Evolutionary conservation across 176 grass and related monocot species (phyloP).

Genomic region (Guadua angustifolia): DNA sequence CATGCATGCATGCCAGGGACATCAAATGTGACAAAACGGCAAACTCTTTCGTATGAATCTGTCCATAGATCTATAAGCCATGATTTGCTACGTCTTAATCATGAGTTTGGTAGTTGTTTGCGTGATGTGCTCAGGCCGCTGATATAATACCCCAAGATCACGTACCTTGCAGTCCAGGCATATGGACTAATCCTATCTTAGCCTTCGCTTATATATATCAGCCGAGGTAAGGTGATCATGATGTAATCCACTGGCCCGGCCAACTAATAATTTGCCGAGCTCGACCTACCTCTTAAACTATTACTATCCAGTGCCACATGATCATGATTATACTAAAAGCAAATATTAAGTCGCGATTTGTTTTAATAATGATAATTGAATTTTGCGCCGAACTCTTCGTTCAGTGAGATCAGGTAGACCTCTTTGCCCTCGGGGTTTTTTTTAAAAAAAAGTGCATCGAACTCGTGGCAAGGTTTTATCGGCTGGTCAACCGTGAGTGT

Average conservation of each 20-base stretch:
- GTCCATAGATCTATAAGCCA: neutral
- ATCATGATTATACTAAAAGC: neutral
- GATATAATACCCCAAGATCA: slow-evolving; percentile 34
- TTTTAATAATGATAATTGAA: neutral
- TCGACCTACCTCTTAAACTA: too few species aligned
- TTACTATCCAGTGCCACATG: too few species aligned
- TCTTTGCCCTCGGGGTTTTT: neutral
- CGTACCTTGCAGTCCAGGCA: slow-evolving; percentile 52
- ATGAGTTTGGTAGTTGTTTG: slow-evolving; percentile 18
- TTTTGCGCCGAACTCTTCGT: neutral
- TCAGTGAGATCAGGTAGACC: too few species aligned
- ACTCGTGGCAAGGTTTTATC: neutral
- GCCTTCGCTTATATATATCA: neutral
- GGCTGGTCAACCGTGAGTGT: neutral
- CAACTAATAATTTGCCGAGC: too few species aligned
- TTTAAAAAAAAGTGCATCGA: neutral
- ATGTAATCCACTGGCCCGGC: too few species aligned
- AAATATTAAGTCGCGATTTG: neutral
- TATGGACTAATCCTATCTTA: slow-evolving; percentile 21
- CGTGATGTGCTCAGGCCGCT: neutral
- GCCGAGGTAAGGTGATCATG: neutral
- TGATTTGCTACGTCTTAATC: slow-evolving; percentile 19
- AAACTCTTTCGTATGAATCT: neutral
- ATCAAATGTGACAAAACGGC: slow-evolving; percentile 42
- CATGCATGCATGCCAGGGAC: neutral